Evolutionary conservation across 2,329 filamentous ascomycete genomes (phyloP), one percentile per base, ranked within the genome.

Genomic region (Mollisia scopiformis): DNA sequence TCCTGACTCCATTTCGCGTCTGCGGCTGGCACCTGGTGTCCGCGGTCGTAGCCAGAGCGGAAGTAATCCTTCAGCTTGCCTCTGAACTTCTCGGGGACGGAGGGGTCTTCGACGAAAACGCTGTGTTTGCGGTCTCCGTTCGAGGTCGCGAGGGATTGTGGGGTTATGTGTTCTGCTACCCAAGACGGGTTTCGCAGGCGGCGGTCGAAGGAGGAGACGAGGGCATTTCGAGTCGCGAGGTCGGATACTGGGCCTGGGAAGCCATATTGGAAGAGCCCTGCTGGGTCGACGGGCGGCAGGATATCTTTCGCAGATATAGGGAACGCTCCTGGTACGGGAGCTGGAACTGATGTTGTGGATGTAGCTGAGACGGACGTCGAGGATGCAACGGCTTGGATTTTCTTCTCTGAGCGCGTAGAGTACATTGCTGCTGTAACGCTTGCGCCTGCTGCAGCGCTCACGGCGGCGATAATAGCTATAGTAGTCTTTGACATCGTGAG

Each of bases 91-190:
- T 89, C 83, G 0, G 95, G 95, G 57, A 99, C 89, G 25, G 78
- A 77, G 2, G 82, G 75, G 77, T 99, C 95, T 78, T 99, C 94
- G 67, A 88, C 77, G 76, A 99, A 99, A 63, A 79, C 78, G 75
- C 88, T 93, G 82, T 94, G 82, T 75, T 92, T 91, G 72, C 95
- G 88, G 79, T 98, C 93, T 68, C 86, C 95, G 63, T 89, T 87
- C 65, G 87, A 87, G 55, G 82, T 75, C 3, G 89, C 83, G 14
- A 99, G 85, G 0, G 94, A 98, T 35, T 87, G 85, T 1, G 93
- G 88, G 0, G 95, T 99, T 77, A 99, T 97, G 81, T 99, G 95
- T 80, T 99, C 95, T 66, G 90, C 88, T 8, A 93, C 95, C 94
- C 94, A 99, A 75, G 91, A 85, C 30, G 95, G 95, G 78, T 99